Evolutionary conservation across 306 rosid genomes (phyloP).

Genomic region (Adenanthera pavonina): DNA sequence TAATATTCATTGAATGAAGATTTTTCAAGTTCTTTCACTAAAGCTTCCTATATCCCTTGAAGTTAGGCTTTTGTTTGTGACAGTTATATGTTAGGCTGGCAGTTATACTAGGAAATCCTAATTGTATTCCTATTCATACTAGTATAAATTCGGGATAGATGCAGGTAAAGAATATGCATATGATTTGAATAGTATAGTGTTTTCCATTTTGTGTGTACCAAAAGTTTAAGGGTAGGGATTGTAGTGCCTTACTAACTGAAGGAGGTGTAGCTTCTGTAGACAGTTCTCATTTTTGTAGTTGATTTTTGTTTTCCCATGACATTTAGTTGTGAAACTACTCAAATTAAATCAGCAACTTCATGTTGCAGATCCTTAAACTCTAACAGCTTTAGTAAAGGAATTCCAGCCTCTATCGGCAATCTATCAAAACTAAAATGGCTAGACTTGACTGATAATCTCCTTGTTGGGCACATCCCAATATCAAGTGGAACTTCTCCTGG

Average conservation of each 20-base stretch:
- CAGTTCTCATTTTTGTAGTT: neutral
- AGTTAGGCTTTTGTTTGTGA: no score
- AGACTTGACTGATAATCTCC: slow-evolving; percentile 47
- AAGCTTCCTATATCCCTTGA: no score
- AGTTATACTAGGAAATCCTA: neutral
- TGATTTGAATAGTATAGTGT: no score
- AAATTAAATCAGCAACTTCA: slow-evolving; percentile 8
- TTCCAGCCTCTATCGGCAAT: slow-evolving; percentile 44
- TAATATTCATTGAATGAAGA: neutral
- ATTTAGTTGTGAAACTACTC: neutral
- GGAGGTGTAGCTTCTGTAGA: neutral
- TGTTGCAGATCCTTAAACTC: slow-evolving; percentile 50
- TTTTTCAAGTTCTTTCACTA: neutral
- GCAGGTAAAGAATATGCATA: neutral
- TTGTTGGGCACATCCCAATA: slow-evolving; percentile 45
- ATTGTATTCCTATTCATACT: neutral
- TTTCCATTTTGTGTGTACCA: no score
- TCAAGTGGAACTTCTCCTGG: slow-evolving; percentile 39
- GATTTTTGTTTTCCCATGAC: neutral
- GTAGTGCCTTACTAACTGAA: neutral
- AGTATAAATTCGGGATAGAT: neutral
- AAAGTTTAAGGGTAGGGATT: neutral
- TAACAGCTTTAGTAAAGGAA: slow-evolving; percentile 40
- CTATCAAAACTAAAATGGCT: slow-evolving; percentile 46
- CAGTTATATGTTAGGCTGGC: neutral